Conservation (phyloP, 73 alveolate genomes). For the Stentor coeruleus region DNA sequence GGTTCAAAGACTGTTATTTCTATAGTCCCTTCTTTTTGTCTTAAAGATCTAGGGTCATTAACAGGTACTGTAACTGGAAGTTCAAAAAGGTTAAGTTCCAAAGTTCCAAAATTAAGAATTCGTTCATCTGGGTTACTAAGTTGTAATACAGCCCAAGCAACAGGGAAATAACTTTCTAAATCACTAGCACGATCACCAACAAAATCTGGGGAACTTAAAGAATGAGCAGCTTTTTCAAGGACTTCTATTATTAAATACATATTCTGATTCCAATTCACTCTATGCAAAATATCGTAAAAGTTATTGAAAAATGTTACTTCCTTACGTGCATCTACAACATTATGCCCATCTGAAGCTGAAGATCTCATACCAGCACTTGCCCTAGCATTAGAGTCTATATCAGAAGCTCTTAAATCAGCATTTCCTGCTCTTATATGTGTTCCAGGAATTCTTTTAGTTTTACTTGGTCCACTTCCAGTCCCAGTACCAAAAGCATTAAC, state of each 20-base stretch:
- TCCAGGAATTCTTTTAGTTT: conserved; percentile 16
- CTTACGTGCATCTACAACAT: background rate
- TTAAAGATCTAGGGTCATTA: background rate
- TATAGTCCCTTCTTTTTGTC: conserved; percentile 6
- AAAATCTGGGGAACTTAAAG: background rate
- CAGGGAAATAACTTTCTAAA: conserved; percentile 2
- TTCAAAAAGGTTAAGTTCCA: conserved; percentile 3
- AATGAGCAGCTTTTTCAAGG: background rate
- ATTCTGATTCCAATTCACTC: background rate
- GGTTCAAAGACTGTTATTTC: conserved; percentile 10
- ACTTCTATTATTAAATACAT: conserved; percentile 7
- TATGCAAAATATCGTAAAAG: background rate
- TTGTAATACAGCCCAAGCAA: conserved; percentile 11
- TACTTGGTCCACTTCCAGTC: background rate
- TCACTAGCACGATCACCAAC: background rate
- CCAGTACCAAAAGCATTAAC: conserved; percentile 40
- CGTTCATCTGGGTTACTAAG: background rate
- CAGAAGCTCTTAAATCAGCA: background rate
- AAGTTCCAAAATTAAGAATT: background rate
- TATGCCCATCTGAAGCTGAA: background rate
- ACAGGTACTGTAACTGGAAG: conserved; percentile 18
- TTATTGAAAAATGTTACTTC: background rate
- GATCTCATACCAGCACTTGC: background rate
- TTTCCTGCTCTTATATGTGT: conserved; percentile 1
- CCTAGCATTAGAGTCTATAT: background rate